phyloP scores from a whole-genome alignment of 257 asterid species.

The Gentiana macrophylla region DNA sequence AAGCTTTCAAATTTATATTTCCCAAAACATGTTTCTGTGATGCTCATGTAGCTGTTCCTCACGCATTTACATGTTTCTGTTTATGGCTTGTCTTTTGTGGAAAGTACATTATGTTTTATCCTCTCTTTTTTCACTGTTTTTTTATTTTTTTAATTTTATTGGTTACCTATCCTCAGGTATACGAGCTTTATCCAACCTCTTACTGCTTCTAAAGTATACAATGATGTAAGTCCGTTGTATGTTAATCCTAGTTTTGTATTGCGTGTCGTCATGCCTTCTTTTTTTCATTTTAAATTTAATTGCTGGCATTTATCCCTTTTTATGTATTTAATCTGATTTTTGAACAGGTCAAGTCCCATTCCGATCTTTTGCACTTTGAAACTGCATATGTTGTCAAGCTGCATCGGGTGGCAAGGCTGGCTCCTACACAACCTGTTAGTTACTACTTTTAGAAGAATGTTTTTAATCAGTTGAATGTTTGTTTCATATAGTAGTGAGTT shows the following conservation, averaged over 20 bases:
- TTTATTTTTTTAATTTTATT: too few species aligned
- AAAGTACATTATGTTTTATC: neutral
- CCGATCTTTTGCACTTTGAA: conserved; percentile 92
- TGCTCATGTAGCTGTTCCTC: neutral
- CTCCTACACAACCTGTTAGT: conserved; percentile 78
- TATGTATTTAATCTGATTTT: conserved; percentile 11
- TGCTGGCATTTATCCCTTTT: neutral
- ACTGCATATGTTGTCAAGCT: conserved; percentile 96
- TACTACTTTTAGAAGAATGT: conserved; percentile 20
- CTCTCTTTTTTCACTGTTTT: too few species aligned
- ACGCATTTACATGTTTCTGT: neutral
- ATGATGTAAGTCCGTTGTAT: conserved; percentile 51
- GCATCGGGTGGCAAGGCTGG: conserved; percentile 91
- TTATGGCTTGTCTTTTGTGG: neutral
- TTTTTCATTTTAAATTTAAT: neutral
- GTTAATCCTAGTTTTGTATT: neutral
- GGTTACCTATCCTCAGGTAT: conserved; percentile 32
- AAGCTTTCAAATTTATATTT: conserved; percentile 6
- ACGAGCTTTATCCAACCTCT: conserved; percentile 96
- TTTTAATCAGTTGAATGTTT: neutral
- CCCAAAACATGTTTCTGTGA: too few species aligned
- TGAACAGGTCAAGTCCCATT: conserved; percentile 77
- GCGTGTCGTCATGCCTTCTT: neutral
- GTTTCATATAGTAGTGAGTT: neutral
- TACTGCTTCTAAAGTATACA: conserved; percentile 84